Evolutionary conservation across 345 rosid species (phyloP).

Genomic region (Mallotus nudiflorus): DNA sequence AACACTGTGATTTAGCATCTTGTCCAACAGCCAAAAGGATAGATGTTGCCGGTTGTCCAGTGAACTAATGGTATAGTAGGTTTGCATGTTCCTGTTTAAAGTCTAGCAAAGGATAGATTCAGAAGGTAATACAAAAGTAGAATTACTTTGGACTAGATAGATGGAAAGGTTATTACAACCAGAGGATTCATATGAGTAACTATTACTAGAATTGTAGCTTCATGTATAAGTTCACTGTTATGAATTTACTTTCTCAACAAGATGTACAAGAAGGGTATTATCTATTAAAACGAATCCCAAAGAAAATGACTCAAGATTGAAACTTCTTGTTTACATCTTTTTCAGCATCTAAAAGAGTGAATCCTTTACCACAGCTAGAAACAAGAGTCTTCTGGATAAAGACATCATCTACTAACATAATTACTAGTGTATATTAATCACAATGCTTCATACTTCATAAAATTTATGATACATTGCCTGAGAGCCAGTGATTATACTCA

Average conservation of each 20-base stretch:
- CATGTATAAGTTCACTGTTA: not conserved
- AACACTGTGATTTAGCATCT: constrained; percentile 70
- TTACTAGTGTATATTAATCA: not conserved
- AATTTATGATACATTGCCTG: constrained; percentile 8
- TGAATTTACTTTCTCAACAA: not conserved
- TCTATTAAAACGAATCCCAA: not conserved
- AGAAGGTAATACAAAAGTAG: not conserved
- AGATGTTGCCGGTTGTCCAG: constrained; percentile 60
- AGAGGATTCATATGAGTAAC: not conserved
- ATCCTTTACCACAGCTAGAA: no score
- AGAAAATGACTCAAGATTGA: not conserved
- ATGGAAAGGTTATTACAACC: not conserved
- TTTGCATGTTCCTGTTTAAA: constrained; percentile 4
- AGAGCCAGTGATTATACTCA: constrained; percentile 73
- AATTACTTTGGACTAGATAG: not conserved
- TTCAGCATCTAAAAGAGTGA: no score
- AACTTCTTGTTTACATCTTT: no score
- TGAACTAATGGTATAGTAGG: constrained; percentile 22
- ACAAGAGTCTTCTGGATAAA: no score
- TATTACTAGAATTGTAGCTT: not conserved
- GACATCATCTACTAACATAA: not conserved
- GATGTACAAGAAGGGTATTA: not conserved
- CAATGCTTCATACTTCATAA: not conserved
- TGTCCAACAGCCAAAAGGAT: constrained; percentile 84
- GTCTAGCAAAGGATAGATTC: constrained; percentile 15